Conservation (phyloP, 305 asterid species). For the Solanum hybrid region DNA sequence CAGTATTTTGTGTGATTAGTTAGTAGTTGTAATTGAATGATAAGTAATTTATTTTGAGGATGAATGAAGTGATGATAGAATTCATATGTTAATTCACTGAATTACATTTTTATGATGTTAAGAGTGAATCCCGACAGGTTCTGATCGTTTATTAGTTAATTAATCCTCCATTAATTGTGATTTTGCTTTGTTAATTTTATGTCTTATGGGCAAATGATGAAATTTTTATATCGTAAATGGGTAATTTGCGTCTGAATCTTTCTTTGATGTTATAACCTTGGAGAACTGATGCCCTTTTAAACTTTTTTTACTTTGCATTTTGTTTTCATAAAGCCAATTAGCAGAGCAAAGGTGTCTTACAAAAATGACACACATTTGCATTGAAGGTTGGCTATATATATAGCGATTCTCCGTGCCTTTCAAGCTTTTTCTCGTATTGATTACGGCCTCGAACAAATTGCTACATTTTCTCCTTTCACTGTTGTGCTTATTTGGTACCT, state of each 20-base stretch:
- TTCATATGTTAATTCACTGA: slow-evolving; percentile 50
- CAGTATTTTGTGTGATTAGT: neutral
- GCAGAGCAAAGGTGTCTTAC: slow-evolving; percentile 59
- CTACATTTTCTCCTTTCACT: neutral
- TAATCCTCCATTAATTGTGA: neutral
- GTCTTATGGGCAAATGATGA: slow-evolving; percentile 30
- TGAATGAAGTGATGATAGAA: slow-evolving; percentile 33
- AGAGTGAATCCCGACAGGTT: slow-evolving; percentile 58
- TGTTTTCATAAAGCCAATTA: slow-evolving; percentile 30
- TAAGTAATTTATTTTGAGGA: neutral
- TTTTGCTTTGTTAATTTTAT: neutral
- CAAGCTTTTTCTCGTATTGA: slow-evolving; percentile 27
- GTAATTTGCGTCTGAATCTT: slow-evolving; percentile 48
- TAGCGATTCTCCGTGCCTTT: slow-evolving; percentile 60
- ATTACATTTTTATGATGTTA: slow-evolving; percentile 25
- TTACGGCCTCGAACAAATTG: slow-evolving; percentile 36
- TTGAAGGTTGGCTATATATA: slow-evolving; percentile 54
- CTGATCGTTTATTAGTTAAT: slow-evolving; percentile 15
- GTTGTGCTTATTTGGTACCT: neutral
- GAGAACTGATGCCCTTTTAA: slow-evolving; percentile 37
- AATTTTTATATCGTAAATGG: slow-evolving; percentile 28
- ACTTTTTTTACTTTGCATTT: neutral
- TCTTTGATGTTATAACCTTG: slow-evolving; percentile 41
- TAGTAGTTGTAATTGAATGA: neutral
- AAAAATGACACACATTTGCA: slow-evolving; percentile 41